Percentiles rank a stretch among this genome's conserved stretches.
These are phyloP conservation scores for Kondoa malvinella DNA, from an alignment of 768 basidiomycete species.

Conservation along the genomic window DNA sequence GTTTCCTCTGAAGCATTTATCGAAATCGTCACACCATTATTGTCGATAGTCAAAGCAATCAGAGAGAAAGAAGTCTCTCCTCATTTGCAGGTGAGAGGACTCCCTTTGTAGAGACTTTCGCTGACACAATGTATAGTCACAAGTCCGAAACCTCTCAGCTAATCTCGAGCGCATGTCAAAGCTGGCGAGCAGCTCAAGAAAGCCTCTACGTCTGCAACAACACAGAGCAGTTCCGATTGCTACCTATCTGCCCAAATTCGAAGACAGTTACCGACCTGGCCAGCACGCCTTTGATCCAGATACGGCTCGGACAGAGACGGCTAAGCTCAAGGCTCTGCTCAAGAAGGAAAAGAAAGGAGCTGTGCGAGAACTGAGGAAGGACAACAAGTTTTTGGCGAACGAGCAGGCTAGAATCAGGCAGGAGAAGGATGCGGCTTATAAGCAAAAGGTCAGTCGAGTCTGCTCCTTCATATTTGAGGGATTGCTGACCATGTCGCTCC, in stretches of 20 bases:
- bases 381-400: conserved; percentile 74
- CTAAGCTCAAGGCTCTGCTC: conserved; percentile 71
- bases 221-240: conserved; percentile 95
- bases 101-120: no score
- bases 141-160: conserved; percentile 10
- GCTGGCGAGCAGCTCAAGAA: conserved; percentile 40
- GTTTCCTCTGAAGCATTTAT: conserved; percentile 42
- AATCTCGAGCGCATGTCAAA: conserved; percentile 20
- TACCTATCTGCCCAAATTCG: conserved; percentile 85
- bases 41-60: conserved; percentile 42
- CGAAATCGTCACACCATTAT: conserved; percentile 62
- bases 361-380: conserved; percentile 86
- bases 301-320: conserved; percentile 65
- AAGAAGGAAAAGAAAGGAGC: conserved; percentile 95
- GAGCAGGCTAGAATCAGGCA: conserved; percentile 69
- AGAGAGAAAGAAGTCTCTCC: conserved; percentile 38
- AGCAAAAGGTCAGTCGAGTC: conserved; percentile 37
- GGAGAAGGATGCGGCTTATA: conserved; percentile 69
- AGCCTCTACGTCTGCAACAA: conserved; percentile 65
- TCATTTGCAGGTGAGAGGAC: conserved; percentile 47
- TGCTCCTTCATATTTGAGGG: neutral
- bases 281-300: conserved; percentile 62
- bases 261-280: conserved; percentile 36
- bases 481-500: neutral
- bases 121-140: no score